phyloP scores from a whole-genome alignment of 805 yeast genomes.

The Schwanniomyces vanrijiae region DNA sequence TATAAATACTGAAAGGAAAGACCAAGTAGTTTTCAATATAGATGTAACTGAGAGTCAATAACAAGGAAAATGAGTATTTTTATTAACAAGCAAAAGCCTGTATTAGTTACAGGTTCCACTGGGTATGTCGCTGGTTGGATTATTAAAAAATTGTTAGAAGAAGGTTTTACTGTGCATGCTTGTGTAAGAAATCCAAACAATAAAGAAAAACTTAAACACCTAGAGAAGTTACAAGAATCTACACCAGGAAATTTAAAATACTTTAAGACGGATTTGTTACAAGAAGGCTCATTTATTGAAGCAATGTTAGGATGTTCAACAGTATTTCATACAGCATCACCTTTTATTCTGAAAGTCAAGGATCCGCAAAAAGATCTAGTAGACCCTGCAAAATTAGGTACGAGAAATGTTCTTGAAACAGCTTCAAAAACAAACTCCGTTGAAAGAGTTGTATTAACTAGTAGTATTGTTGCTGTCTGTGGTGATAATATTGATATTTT shows the following conservation, averaged over 20 bases:
- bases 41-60: too few species aligned
- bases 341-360: constrained; percentile 15
- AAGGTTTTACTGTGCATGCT: constrained; percentile 11
- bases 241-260: constrained; percentile 2
- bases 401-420: constrained; percentile 13
- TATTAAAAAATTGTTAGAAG: constrained; percentile 11
- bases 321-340: constrained; percentile 24
- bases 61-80: too few species aligned
- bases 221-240: background rate
- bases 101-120: constrained; percentile 17
- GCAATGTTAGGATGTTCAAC: constrained; percentile 17
- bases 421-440: constrained; percentile 20
- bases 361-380: constrained; percentile 18
- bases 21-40: too few species aligned
- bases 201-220: constrained; percentile 1
- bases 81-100: constrained; percentile 4
- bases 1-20: too few species aligned
- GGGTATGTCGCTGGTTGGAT: constrained; percentile 18
- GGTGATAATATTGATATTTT: constrained; percentile 3
- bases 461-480: constrained; percentile 50
- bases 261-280: constrained; percentile 5
- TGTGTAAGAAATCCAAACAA: constrained; percentile 5
- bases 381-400: constrained; percentile 20
- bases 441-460: constrained; percentile 36
- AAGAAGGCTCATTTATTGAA: constrained; percentile 17